Percentiles rank a stretch among this genome's conserved stretches.
Evolutionary conservation across 768 basidiomycete species (phyloP).

Genomic region (Podaxis sp.): DNA sequence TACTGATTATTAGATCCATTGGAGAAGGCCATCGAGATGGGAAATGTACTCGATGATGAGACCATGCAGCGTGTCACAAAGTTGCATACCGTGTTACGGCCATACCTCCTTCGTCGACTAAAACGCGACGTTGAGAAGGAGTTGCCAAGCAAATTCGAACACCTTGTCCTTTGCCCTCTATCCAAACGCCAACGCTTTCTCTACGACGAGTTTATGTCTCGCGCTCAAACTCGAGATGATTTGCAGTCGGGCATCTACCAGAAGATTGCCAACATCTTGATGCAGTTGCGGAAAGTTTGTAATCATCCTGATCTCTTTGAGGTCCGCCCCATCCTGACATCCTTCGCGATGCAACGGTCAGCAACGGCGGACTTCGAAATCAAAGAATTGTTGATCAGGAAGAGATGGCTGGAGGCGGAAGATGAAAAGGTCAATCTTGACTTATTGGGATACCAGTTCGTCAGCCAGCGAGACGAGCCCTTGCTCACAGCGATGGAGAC

Average conservation of each 20-base stretch:
- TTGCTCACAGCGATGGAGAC: slow-evolving; percentile 54
- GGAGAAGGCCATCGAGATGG: slow-evolving; percentile 92
- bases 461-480: slow-evolving; percentile 53
- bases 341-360: slow-evolving; percentile 72
- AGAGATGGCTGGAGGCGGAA: slow-evolving; percentile 58
- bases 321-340: slow-evolving; percentile 80
- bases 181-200: slow-evolving; percentile 93
- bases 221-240: slow-evolving; percentile 80
- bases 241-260: slow-evolving; percentile 84
- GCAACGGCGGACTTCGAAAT: slow-evolving; percentile 79
- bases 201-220: slow-evolving; percentile 95
- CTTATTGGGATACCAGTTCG: slow-evolving; percentile 63
- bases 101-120: slow-evolving; percentile 92
- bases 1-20: slow-evolving; percentile 64
- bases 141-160: slow-evolving; percentile 91
- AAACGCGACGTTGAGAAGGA: slow-evolving; percentile 98
- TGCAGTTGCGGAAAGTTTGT: slow-evolving; percentile 97
- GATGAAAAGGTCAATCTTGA: slow-evolving; percentile 61
- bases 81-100: slow-evolving; percentile 92
- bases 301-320: slow-evolving; percentile 94
- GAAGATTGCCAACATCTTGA: slow-evolving; percentile 91
- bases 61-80: slow-evolving; percentile 82
- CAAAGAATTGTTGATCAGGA: slow-evolving; percentile 84
- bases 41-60: slow-evolving; percentile 73
- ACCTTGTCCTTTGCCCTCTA: slow-evolving; percentile 82